These are phyloP conservation scores for Pyricularia sp. DNA, from an alignment of 2,329 filamentous ascomycete genomes.

Conservation along the genomic window DNA sequence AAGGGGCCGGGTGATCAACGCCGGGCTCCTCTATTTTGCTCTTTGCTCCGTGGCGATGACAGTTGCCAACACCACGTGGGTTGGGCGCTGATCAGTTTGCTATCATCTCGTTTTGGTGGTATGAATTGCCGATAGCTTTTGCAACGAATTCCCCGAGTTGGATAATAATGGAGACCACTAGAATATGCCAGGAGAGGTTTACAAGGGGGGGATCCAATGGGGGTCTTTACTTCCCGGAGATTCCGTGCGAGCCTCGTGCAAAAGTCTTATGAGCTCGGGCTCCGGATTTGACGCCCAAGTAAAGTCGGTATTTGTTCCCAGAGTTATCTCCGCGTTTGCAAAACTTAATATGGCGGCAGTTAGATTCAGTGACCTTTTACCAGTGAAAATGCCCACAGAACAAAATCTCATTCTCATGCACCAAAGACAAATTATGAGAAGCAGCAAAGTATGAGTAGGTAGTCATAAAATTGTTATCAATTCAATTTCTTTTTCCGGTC, in stretches of 20 bases:
- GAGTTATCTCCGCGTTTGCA: neutral
- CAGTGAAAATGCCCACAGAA: neutral
- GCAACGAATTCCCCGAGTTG: neutral
- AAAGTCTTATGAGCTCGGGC: too few species aligned
- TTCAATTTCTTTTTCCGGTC: too few species aligned
- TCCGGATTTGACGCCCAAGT: neutral
- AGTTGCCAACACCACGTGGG: neutral
- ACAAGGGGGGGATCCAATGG: too few species aligned
- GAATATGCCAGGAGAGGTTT: too few species aligned
- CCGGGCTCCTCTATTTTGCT: neutral
- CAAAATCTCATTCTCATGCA: neutral
- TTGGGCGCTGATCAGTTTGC: neutral
- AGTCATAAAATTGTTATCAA: too few species aligned
- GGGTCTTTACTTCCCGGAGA: neutral
- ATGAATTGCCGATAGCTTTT: neutral
- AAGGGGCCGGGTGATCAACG: neutral
- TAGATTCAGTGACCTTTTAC: neutral
- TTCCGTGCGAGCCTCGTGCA: neutral
- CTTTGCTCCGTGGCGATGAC: neutral
- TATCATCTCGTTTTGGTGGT: neutral
- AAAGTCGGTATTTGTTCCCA: neutral
- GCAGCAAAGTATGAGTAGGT: too few species aligned
- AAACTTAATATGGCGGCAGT: neutral
- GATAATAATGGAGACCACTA: too few species aligned
- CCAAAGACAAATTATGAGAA: too few species aligned